Evolutionary conservation across 2,329 filamentous ascomycete genomes (phyloP).

Genomic region (Apiospora marii): DNA sequence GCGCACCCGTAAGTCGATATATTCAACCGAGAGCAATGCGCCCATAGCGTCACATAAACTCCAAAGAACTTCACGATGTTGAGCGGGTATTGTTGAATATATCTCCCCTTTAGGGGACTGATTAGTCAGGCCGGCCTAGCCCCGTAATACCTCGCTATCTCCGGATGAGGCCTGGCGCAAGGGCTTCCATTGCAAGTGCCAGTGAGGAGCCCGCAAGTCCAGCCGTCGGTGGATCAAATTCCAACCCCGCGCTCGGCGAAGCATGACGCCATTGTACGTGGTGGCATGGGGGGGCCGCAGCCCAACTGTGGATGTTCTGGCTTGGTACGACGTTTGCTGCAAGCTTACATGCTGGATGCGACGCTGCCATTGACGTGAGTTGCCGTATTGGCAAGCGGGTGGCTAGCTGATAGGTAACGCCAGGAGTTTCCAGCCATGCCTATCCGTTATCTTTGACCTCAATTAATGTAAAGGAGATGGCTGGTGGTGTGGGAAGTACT

Average conservation of each 20-base stretch:
- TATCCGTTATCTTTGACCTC: background rate
- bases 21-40: no score
- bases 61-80: background rate
- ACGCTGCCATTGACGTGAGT: background rate
- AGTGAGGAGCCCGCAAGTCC: background rate
- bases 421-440: background rate
- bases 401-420: conserved; percentile 6
- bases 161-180: conserved; percentile 12
- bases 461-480: background rate
- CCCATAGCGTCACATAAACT: no score
- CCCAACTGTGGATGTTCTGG: conserved; percentile 3
- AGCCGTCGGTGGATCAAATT: conserved; percentile 11
- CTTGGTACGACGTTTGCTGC: conserved; percentile 10
- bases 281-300: conserved; percentile 3
- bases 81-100: background rate
- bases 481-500: background rate
- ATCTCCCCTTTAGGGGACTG: background rate
- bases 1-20: no score
- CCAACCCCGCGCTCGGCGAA: conserved; percentile 17
- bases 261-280: conserved; percentile 15
- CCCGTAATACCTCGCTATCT: background rate
- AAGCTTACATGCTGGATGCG: conserved; percentile 2
- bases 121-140: background rate
- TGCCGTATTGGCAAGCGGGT: background rate
- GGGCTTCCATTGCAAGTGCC: background rate